These are phyloP conservation scores for Moringa oleifera DNA, from an alignment of 345 rosid species.

Conservation along the genomic window DNA sequence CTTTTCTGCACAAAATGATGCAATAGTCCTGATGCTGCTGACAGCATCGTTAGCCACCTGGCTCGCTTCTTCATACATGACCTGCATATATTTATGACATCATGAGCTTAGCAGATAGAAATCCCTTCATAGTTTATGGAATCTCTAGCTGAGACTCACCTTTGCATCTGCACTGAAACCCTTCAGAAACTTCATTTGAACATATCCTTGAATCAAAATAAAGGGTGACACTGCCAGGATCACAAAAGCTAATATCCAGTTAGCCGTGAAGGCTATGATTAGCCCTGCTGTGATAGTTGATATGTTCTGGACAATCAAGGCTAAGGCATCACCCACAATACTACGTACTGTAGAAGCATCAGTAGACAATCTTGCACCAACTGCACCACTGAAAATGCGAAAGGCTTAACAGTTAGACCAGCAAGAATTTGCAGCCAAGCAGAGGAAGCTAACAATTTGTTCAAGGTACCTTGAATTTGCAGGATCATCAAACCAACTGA, in stretches of 20 bases:
- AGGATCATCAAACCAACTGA: slow-evolving; percentile 77
- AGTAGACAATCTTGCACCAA: slow-evolving; percentile 73
- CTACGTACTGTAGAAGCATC: slow-evolving; percentile 66
- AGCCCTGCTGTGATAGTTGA: slow-evolving; percentile 53
- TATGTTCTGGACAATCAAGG: slow-evolving; percentile 44
- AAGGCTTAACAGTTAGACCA: too few relatives aligned
- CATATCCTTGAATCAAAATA: slow-evolving; percentile 43
- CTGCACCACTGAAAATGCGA: too few relatives aligned
- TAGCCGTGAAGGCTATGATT: slow-evolving; percentile 59
- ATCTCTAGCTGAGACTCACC: too few relatives aligned
- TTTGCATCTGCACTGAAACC: slow-evolving; percentile 79
- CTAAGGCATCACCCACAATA: slow-evolving; percentile 67
- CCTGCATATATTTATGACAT: too few relatives aligned
- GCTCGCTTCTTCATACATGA: slow-evolving; percentile 73
- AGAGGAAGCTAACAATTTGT: too few relatives aligned
- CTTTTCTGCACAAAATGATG: slow-evolving; percentile 79
- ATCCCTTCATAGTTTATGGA: too few relatives aligned
- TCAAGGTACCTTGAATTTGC: slow-evolving; percentile 66
- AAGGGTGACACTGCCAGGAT: slow-evolving; percentile 58
- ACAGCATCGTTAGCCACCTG: slow-evolving; percentile 86
- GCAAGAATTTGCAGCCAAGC: too few relatives aligned
- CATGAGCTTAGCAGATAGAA: too few relatives aligned
- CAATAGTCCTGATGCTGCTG: slow-evolving; percentile 74
- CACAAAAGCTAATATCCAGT: slow-evolving; percentile 61
- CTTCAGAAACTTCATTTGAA: slow-evolving; percentile 52